Conservation (phyloP, 2,329 filamentous ascomycete species). For the Ascochyta clinopodiicola region DNA sequence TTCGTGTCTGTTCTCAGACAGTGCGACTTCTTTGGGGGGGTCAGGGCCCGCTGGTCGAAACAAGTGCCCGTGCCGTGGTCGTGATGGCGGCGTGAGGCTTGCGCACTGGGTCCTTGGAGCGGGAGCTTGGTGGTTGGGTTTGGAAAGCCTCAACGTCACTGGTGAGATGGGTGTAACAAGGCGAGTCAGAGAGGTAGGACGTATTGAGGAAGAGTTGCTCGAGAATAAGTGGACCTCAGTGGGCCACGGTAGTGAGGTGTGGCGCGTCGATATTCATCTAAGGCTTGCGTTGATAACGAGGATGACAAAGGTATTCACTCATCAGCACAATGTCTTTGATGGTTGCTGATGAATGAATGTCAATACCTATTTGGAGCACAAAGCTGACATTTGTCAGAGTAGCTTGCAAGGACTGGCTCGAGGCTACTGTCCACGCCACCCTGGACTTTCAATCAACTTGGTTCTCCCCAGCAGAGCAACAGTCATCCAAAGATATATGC, state of each 20-base stretch:
- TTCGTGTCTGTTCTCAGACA: background rate
- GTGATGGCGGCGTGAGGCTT: background rate
- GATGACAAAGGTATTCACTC: background rate
- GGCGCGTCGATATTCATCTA: background rate
- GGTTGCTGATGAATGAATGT: background rate
- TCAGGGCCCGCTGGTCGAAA: background rate
- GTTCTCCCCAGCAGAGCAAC: background rate
- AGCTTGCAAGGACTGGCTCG: too few species aligned
- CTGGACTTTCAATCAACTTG: too few species aligned
- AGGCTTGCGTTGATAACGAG: background rate
- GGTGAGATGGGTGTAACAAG: background rate
- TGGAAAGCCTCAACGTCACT: background rate
- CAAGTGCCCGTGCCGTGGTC: constrained; percentile 1
- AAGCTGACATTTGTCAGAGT: background rate
- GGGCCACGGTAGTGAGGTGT: background rate
- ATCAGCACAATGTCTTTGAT: background rate
- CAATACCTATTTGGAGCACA: background rate
- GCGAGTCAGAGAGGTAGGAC: background rate
- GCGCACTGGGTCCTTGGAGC: background rate
- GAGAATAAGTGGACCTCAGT: background rate
- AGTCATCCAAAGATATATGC: background rate
- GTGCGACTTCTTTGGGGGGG: background rate
- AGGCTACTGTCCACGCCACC: too few species aligned
- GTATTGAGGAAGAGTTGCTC: background rate
- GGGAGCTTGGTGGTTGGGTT: background rate